Evolutionary conservation across 345 rosid genomes (phyloP), one percentile per base, ranked within the genome.

Genomic region (Turritis glabra): DNA sequence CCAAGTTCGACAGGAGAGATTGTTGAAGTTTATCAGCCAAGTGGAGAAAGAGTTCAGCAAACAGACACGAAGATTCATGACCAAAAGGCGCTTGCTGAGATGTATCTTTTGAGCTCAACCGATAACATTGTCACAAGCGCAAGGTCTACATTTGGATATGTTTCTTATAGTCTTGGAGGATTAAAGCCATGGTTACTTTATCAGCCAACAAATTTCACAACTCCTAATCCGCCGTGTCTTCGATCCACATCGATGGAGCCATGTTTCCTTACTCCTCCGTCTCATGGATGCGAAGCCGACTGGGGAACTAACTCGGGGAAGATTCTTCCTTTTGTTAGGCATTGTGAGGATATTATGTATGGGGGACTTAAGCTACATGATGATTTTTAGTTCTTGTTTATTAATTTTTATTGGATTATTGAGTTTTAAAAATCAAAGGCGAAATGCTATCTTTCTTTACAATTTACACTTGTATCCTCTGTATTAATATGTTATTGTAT

Each of bases 141-240:
- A 19, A 50, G 78, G 76, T 82, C 84, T 22, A 82, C 84, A 10
- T 82, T 82, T 53, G 82, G 82, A 15, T 82, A 82, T 67, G 84
- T 79, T 43, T 67, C 82, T 55, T 72, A 64, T 17, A 66, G 80
- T 48, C 59, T 77, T 56, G 80, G 77, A 25, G 80, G 77, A 8
- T 21, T 79, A 25, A 82, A 21, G 70, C 82, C 84, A 18, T 81
- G 84, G 84, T 38, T 81, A 32, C 78, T 81, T 40, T 57, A 75
- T 62, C 58, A 54, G 52, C 71, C 79, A 52, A 69, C 8, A 23
- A 54, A 23, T 25, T 5, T 5, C 18, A 52, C 22, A 37, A 63
- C 82, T 51, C 82, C 84, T 18, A 72, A 82, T 79, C 84, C 84
- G 0, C 77, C 71, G 1, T 82, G 85, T 69, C 27, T 69, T 52